A percentile compares a stretch with the other conserved stretches of the same genome.
phyloP scores from a whole-genome alignment of 768 basidiomycete genomes.

The Russula olivacea region DNA sequence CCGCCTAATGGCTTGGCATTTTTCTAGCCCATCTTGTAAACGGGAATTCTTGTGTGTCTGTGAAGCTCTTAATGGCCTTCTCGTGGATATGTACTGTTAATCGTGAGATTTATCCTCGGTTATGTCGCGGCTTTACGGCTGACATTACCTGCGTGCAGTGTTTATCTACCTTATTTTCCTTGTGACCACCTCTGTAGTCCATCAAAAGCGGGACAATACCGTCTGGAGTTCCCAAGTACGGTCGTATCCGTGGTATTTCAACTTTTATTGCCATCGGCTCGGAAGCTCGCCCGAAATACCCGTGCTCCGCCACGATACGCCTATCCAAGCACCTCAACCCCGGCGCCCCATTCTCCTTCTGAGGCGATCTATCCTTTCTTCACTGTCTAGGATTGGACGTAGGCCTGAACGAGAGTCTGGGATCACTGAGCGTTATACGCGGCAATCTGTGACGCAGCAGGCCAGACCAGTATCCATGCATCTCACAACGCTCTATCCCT shows the following conservation, averaged over 20 bases:
- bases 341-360: constrained; percentile 17
- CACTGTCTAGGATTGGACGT: constrained; percentile 2
- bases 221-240: constrained; percentile 20
- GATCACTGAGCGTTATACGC: not conserved
- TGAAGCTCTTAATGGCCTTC: constrained; percentile 15
- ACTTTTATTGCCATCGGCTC: constrained; percentile 8
- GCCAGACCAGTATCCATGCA: not conserved
- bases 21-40: constrained; percentile 6
- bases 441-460: not conserved
- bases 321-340: constrained; percentile 19
- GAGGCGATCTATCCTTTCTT: constrained; percentile 5
- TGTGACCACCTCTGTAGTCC: constrained; percentile 10
- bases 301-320: not conserved
- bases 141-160: constrained; percentile 10
- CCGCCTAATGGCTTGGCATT: not conserved
- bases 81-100: constrained; percentile 24
- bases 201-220: constrained; percentile 8
- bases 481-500: constrained; percentile 14
- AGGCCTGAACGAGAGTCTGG: not conserved
- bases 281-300: constrained; percentile 3
- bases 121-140: not conserved
- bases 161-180: constrained; percentile 17
- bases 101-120: constrained; percentile 5
- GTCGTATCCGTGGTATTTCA: constrained; percentile 20
- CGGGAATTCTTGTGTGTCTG: constrained; percentile 18